phyloP scores from a whole-genome alignment of 75 land plant species.

The Isoetes taiwanensis region DNA sequence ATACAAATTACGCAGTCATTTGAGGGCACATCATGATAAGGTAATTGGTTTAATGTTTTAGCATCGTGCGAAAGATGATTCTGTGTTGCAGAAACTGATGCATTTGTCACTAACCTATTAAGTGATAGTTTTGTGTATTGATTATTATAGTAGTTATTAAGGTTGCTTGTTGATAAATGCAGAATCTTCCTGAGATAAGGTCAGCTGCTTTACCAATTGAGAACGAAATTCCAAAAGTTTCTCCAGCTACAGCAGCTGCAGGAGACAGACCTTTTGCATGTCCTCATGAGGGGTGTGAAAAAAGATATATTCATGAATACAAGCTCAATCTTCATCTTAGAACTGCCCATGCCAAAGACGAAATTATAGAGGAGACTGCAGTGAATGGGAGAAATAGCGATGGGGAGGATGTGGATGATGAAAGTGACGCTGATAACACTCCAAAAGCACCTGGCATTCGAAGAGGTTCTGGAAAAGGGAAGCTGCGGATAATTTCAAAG shows the following conservation, averaged over 20 bases:
- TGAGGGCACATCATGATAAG: slow-evolving; percentile 85
- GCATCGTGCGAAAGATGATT: background rate
- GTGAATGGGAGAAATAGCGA: slow-evolving; percentile 16
- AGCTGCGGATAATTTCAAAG: slow-evolving; percentile 38
- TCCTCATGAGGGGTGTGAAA: slow-evolving; percentile 81
- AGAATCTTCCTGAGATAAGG: slow-evolving; percentile 19
- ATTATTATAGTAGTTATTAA: background rate
- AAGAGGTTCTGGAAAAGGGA: slow-evolving; percentile 24
- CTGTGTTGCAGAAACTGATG: background rate
- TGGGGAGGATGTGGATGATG: slow-evolving; percentile 48
- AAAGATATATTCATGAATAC: slow-evolving; percentile 90
- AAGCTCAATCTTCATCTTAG: slow-evolving; percentile 88
- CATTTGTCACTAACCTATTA: too few species aligned
- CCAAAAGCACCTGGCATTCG: slow-evolving; percentile 15
- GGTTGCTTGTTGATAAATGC: slow-evolving; percentile 5
- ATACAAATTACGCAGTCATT: slow-evolving; percentile 76
- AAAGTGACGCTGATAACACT: slow-evolving; percentile 40
- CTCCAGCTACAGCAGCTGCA: slow-evolving; percentile 31
- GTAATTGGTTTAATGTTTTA: slow-evolving; percentile 20
- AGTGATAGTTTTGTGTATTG: too few species aligned
- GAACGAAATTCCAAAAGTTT: slow-evolving; percentile 30
- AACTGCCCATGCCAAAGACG: slow-evolving; percentile 55
- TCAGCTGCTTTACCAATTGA: slow-evolving; percentile 1
- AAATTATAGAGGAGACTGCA: slow-evolving; percentile 18
- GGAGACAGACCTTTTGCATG: slow-evolving; percentile 77